Conservation (phyloP, 2,329 filamentous ascomycete genomes). For the Stagonosporopsis vannaccii region DNA sequence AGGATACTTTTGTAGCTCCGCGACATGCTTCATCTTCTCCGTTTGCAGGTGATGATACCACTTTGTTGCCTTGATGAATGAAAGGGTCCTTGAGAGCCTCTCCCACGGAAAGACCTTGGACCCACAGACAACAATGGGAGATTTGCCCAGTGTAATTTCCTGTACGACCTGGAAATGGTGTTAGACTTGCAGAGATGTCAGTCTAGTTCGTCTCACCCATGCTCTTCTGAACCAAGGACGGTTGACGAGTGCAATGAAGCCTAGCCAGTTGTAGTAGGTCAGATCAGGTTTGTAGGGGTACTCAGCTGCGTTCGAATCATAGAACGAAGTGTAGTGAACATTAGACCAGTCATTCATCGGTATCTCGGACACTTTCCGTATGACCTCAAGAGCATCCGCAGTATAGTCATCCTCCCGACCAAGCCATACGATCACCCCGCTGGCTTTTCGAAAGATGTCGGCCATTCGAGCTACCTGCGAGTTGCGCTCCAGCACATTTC, state of each 20-base stretch:
- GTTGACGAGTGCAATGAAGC: constrained; percentile 38
- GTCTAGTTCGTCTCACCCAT: constrained; percentile 27
- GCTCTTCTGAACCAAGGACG: constrained; percentile 39
- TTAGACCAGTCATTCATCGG: constrained; percentile 28
- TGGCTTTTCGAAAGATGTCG: too few species aligned
- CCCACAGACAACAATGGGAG: constrained; percentile 30
- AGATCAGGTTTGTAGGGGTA: constrained; percentile 15
- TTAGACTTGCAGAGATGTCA: background rate
- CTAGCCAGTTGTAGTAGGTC: constrained; percentile 37
- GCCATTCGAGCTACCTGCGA: too few species aligned
- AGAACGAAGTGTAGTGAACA: constrained; percentile 35
- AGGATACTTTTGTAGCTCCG: constrained; percentile 20
- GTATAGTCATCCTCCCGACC: constrained; percentile 39
- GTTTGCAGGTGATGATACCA: constrained; percentile 39
- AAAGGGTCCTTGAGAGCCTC: constrained; percentile 31
- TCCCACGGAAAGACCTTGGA: constrained; percentile 28
- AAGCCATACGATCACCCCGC: too few species aligned
- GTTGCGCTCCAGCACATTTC: too few species aligned
- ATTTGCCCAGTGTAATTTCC: constrained; percentile 36
- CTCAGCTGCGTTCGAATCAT: constrained; percentile 17
- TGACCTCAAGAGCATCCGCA: constrained; percentile 29
- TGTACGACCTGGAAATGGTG: constrained; percentile 30
- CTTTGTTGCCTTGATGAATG: constrained; percentile 32
- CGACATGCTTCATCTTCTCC: constrained; percentile 34
- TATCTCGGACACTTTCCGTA: constrained; percentile 27